A percentile compares a stretch with the other conserved stretches of the same genome.
Conservation (phyloP, 2,329 filamentous ascomycete genomes). For the Fusarium sp. region DNA sequence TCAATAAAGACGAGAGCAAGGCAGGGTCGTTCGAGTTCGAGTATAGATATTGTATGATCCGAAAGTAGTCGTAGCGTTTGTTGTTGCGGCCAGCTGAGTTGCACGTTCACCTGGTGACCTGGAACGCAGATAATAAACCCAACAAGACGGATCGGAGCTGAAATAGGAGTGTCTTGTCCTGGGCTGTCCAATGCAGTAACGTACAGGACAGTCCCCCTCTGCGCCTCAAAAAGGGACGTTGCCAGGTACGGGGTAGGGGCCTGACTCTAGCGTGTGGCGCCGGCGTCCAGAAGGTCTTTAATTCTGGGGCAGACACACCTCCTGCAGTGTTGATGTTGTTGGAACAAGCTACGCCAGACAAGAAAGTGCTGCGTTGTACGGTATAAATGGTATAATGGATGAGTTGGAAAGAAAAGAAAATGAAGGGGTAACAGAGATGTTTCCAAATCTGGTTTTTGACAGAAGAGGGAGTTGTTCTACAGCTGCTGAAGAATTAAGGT, state of each 20-base stretch:
- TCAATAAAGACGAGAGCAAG: conserved; percentile 17
- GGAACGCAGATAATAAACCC: conserved; percentile 41
- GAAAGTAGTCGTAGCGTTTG: conserved; percentile 26
- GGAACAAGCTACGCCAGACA: conserved; percentile 31
- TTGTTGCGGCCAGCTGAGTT: conserved; percentile 33
- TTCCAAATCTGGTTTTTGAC: not conserved
- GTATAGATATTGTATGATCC: conserved; percentile 33
- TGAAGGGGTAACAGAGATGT: not conserved
- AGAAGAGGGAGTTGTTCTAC: not conserved
- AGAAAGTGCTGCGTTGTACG: conserved; percentile 18
- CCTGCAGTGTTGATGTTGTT: conserved; percentile 26
- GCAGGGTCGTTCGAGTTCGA: conserved; percentile 15
- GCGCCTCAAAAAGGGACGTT: conserved; percentile 45
- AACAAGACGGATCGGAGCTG: conserved; percentile 37
- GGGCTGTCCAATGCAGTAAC: conserved; percentile 17
- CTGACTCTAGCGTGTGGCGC: conserved; percentile 38
- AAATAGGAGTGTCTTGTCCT: conserved; percentile 43
- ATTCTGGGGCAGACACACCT: conserved; percentile 36
- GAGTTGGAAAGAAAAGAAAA: not conserved
- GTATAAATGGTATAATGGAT: conserved; percentile 2
- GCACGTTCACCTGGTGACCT: conserved; percentile 45
- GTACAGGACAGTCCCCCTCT: conserved; percentile 32
- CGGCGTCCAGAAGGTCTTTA: conserved; percentile 38
- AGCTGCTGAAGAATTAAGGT: not conserved
- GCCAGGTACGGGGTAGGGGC: conserved; percentile 38